These are phyloP conservation scores for Mallotus repandus DNA, from an alignment of 441 rosid species.

Conservation along the genomic window DNA sequence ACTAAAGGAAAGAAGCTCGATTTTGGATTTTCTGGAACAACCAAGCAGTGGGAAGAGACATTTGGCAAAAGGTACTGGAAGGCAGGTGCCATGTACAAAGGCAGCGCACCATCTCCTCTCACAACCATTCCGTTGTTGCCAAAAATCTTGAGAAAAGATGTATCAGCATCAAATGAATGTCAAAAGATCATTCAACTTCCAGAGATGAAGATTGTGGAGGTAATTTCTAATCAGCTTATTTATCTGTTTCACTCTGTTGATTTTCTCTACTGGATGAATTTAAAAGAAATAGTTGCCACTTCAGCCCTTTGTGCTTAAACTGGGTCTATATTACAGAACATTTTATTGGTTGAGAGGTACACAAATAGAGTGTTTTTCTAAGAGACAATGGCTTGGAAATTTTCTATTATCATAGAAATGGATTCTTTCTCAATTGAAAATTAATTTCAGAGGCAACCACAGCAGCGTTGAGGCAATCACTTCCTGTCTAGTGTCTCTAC, in stretches of 20 bases:
- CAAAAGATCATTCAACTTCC: conserved; percentile 39
- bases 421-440: neutral
- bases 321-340: neutral
- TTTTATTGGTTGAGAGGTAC: neutral
- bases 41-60: conserved; percentile 76
- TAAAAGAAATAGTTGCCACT: neutral
- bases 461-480: neutral
- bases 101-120: conserved; percentile 58
- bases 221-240: conserved; percentile 27
- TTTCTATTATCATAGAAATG: neutral
- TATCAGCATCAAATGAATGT: conserved; percentile 21
- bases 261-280: neutral
- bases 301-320: neutral
- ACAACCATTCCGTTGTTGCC: conserved; percentile 40
- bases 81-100: conserved; percentile 93
- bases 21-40: conserved; percentile 73
- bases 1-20: conserved; percentile 82
- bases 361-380: neutral
- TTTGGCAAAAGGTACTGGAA: conserved; percentile 81
- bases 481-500: neutral
- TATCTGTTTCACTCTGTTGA: neutral
- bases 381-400: neutral
- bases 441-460: neutral
- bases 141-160: conserved; percentile 33
- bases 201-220: conserved; percentile 56